A percentile compares a stretch with the other conserved stretches of the same genome.
These are phyloP conservation scores for Aureobasidium pullulans DNA, from an alignment of 2,329 filamentous ascomycete species.

Conservation along the genomic window DNA sequence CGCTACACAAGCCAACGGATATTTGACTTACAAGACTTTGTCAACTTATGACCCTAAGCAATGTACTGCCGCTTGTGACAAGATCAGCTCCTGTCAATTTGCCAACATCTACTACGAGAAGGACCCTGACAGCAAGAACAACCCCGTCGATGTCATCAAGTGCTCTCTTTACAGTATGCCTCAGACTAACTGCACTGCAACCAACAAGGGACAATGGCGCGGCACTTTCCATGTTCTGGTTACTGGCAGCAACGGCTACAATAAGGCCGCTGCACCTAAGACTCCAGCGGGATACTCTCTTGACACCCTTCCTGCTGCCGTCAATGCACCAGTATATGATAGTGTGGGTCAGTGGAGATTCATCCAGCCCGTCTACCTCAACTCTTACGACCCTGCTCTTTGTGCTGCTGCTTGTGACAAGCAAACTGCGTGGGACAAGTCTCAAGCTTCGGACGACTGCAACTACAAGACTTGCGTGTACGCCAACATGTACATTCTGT, in stretches of 20 bases:
- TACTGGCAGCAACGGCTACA: slow-evolving; percentile 36
- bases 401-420: slow-evolving; percentile 23
- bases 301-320: slow-evolving; percentile 25
- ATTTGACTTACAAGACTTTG: slow-evolving; percentile 11
- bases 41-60: slow-evolving; percentile 18
- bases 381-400: slow-evolving; percentile 20
- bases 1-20: background rate
- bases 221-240: slow-evolving; percentile 33
- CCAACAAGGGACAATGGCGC: slow-evolving; percentile 29
- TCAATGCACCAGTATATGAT: slow-evolving; percentile 25
- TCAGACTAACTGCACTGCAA: slow-evolving; percentile 24
- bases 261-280: slow-evolving; percentile 18
- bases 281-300: slow-evolving; percentile 21
- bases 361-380: slow-evolving; percentile 13
- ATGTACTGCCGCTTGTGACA: slow-evolving; percentile 19
- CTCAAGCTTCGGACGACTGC: slow-evolving; percentile 17
- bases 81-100: slow-evolving; percentile 17
- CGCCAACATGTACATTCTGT: slow-evolving; percentile 34
- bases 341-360: slow-evolving; percentile 24
- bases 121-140: slow-evolving; percentile 10
- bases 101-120: slow-evolving; percentile 23
- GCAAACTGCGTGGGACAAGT: slow-evolving; percentile 21
- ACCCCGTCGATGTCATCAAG: slow-evolving; percentile 21
- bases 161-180: slow-evolving; percentile 30
- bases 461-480: slow-evolving; percentile 19